phyloP scores from a whole-genome alignment of 768 basidiomycete species.

The Psilocybe tampanensis region DNA sequence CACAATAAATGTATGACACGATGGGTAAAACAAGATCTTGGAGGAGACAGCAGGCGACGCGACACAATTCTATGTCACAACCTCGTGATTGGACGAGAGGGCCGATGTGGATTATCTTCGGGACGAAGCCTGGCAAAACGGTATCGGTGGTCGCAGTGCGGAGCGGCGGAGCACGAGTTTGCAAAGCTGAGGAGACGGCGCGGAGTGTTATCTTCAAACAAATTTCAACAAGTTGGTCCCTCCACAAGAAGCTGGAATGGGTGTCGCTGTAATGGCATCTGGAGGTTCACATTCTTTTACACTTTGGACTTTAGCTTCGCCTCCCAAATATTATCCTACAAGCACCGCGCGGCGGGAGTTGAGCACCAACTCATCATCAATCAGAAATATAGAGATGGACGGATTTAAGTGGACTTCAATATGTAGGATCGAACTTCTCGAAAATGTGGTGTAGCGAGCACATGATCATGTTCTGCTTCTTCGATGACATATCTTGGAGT shows the following conservation, averaged over 20 bases:
- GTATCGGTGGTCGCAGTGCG: background rate
- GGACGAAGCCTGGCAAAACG: conserved; percentile 13
- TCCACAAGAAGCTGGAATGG: background rate
- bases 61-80: conserved; percentile 7
- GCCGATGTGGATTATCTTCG: conserved; percentile 20
- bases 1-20: conserved; percentile 5
- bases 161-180: background rate
- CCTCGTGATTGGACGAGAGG: conserved; percentile 18
- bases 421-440: background rate
- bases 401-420: background rate
- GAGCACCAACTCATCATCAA: background rate
- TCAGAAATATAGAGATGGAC: conserved; percentile 3
- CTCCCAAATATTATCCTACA: conserved; percentile 6
- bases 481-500: background rate
- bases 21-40: conserved; percentile 2
- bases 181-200: background rate
- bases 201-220: background rate
- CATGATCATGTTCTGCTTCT: background rate
- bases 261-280: background rate
- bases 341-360: conserved; percentile 1
- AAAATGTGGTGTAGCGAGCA: conserved; percentile 1
- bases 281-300: background rate
- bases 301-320: background rate
- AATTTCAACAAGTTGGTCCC: background rate
- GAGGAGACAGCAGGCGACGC: conserved; percentile 1